Evolutionary conservation across 345 rosid species (phyloP).

Genomic region (Boechera retrofracta): DNA sequence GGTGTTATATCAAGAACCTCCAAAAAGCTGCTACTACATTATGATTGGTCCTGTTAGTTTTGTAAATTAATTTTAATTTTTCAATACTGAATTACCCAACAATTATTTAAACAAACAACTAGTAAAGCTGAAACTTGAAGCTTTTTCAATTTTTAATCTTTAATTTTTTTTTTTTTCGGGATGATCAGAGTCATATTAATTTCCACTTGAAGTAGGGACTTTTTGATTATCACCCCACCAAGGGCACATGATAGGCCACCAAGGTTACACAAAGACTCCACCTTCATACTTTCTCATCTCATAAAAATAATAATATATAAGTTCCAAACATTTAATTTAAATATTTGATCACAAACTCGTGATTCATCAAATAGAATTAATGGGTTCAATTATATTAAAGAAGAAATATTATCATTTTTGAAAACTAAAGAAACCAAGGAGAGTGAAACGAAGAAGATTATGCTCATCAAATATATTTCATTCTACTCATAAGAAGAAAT

Average conservation of each 20-base stretch:
- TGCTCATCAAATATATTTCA: not conserved
- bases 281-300: constrained; percentile 39
- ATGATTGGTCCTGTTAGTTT: constrained; percentile 60
- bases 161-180: constrained; percentile 9
- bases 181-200: constrained; percentile 44
- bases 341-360: constrained; percentile 7
- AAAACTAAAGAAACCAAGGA: too few relatives aligned
- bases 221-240: constrained; percentile 48
- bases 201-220: constrained; percentile 42
- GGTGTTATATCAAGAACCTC: constrained; percentile 58
- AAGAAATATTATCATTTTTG: not conserved
- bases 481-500: not conserved
- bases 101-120: constrained; percentile 39
- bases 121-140: constrained; percentile 46
- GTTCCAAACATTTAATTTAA: not conserved
- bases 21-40: constrained; percentile 65
- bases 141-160: constrained; percentile 27
- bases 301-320: not conserved
- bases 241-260: constrained; percentile 52
- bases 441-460: not conserved
- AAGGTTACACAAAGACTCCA: constrained; percentile 43
- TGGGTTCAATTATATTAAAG: not conserved
- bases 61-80: constrained; percentile 37
- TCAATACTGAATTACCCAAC: not conserved
- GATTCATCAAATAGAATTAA: not conserved